A percentile compares a stretch with the other conserved stretches of the same genome.
Evolutionary conservation across 164 flowering plant species (phyloP).

Genomic region (Taxillus chinensis): DNA sequence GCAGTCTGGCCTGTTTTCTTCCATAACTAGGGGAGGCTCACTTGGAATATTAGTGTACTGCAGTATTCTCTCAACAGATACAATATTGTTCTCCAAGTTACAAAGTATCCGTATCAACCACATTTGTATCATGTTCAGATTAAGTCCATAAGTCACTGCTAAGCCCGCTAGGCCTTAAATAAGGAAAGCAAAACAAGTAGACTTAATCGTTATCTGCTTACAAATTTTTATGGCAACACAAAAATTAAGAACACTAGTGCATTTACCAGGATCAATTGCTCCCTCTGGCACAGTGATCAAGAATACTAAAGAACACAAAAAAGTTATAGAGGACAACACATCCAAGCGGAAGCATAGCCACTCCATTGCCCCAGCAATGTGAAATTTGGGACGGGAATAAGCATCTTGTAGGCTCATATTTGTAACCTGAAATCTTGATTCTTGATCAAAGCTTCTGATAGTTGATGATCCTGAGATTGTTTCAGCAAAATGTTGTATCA

Average conservation of each 20-base stretch:
- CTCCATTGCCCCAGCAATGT: conserved; percentile 58
- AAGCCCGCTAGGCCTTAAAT: conserved; percentile 42
- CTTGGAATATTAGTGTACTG: conserved; percentile 49
- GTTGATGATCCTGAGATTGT: conserved; percentile 67
- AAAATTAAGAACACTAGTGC: neutral
- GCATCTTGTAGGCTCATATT: conserved; percentile 40
- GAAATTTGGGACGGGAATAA: conserved; percentile 55
- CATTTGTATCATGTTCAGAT: conserved; percentile 47
- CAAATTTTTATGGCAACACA: neutral
- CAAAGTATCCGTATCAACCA: conserved; percentile 57
- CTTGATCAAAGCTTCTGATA: conserved; percentile 70
- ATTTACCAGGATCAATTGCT: conserved; percentile 35
- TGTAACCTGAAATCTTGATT: conserved; percentile 38
- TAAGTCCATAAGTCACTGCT: conserved; percentile 62
- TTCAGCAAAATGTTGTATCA: conserved; percentile 74
- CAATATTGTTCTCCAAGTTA: conserved; percentile 52
- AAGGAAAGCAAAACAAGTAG: neutral
- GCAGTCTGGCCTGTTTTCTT: conserved; percentile 29
- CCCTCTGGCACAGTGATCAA: conserved; percentile 52
- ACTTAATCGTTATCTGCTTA: neutral
- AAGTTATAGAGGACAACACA: conserved; percentile 44
- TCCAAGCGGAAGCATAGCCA: conserved; percentile 76
- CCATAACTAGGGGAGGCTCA: conserved; percentile 57
- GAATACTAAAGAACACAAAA: conserved; percentile 48
- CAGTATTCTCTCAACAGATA: conserved; percentile 71